Evolutionary conservation across 108 stramenopile genomes (phyloP), one percentile per base, ranked within the genome.

Genomic region (Tribonema minus): DNA sequence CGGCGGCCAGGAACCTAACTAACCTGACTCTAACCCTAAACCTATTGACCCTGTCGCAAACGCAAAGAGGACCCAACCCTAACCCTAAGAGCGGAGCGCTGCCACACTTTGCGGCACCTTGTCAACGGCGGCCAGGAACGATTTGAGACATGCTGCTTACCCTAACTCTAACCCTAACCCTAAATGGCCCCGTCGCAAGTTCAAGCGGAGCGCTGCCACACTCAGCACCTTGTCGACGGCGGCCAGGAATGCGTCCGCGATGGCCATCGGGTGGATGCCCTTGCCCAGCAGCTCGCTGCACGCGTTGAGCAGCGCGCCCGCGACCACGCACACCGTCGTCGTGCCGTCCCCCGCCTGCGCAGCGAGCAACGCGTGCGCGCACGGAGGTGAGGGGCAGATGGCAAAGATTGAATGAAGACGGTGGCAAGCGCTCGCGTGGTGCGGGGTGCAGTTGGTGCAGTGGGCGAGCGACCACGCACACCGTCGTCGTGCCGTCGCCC

Each of bases 391-490:
- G 46, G 15, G 20, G 46, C 20, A 54, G 46, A 15, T 15, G 15
- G 20, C 46, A 54, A 54, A 15, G 46, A 15, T 9, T 54, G 46
- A 15, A 15, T 12, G 20, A 54, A 54, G 9, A 20, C 46, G 9
- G 46, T 54, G 46, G 46, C 46, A 9, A 15, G 20, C 46, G 20
- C 46, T 54, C 9, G 15, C 20, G 46, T 15, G 46, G 20, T 54
- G 46, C 46, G n/a, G n/a, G n/a, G n/a, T n/a, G n/a, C n/a, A n/a
- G n/a, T 78, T 95, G 91, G 69, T 97, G 86, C 41, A 99, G 82
- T 5, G 96, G 91, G n/a, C 98, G 96, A 25, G 96, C 96, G 68
- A 99, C 70, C 1, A 99, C 98, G 40, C 95, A 94, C 0, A 99
- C 96, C 0, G 91, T 88, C 6, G 95, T 96, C 28, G 96, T 97